A percentile compares a stretch with the other conserved stretches of the same genome.
These are phyloP conservation scores for Penicillium crystallinum DNA, from an alignment of 495 filamentous ascomycete species.

Conservation along the genomic window DNA sequence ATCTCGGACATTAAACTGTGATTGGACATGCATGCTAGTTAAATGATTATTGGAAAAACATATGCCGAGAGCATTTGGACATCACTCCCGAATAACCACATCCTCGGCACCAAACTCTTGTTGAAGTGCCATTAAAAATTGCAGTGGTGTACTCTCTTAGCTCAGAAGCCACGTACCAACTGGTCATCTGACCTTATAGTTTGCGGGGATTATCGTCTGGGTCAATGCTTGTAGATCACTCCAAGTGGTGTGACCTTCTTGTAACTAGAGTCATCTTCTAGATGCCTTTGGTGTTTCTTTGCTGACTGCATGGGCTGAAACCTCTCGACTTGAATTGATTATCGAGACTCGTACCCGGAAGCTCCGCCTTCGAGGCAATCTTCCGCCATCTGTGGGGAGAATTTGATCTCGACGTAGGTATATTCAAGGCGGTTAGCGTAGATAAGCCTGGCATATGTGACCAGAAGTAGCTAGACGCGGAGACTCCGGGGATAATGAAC, in stretches of 20 bases:
- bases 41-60: not conserved
- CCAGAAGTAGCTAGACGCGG: too few relatives aligned
- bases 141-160: not conserved
- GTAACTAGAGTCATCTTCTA: not conserved
- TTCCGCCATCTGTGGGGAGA: not conserved
- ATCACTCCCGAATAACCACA: too few relatives aligned
- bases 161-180: conserved; percentile 8
- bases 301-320: conserved; percentile 10
- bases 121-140: not conserved
- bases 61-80: not conserved
- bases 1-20: not conserved
- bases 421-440: too few relatives aligned
- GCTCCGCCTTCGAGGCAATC: not conserved
- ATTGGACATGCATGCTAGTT: not conserved
- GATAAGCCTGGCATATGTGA: too few relatives aligned
- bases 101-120: not conserved
- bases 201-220: not conserved
- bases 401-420: too few relatives aligned
- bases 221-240: not conserved
- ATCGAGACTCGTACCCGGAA: not conserved
- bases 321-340: not conserved
- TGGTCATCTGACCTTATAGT: not conserved
- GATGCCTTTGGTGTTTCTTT: conserved; percentile 1
- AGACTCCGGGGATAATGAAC: too few relatives aligned
- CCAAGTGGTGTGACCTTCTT: not conserved